Percentiles rank a stretch among this genome's conserved stretches.
Conservation (phyloP, 1,284 basidiomycete genomes). For the Ganoderma lucidum region DNA sequence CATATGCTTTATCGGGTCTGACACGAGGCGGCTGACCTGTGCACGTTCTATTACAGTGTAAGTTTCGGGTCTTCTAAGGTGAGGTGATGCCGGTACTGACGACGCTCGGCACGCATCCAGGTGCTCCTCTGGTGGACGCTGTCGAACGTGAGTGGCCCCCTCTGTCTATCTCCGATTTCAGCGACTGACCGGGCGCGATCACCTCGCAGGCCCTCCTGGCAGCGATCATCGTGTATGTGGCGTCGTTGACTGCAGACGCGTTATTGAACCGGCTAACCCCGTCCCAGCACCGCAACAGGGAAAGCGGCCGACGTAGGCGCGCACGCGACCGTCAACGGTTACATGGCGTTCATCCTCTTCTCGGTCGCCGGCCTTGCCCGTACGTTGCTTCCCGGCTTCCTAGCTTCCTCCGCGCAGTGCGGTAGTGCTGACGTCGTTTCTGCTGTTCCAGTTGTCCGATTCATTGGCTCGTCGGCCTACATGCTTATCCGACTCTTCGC, state of each 20-base stretch:
- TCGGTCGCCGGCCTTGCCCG: constrained; percentile 88
- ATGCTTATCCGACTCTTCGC: constrained; percentile 85
- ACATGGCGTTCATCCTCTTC: constrained; percentile 84
- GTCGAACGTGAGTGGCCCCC: constrained; percentile 65
- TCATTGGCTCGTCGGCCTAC: constrained; percentile 81
- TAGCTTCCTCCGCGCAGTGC: neutral
- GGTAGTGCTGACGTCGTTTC: constrained; percentile 13
- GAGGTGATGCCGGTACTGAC: constrained; percentile 22
- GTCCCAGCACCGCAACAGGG: constrained; percentile 57
- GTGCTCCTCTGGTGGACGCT: constrained; percentile 87
- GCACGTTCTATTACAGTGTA: constrained; percentile 25
- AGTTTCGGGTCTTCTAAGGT: constrained; percentile 28
- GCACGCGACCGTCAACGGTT: constrained; percentile 68
- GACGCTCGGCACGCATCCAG: constrained; percentile 32
- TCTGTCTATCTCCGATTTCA: constrained; percentile 16
- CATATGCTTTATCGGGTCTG: constrained; percentile 18
- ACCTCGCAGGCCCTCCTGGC: constrained; percentile 68
- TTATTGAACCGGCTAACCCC: constrained; percentile 29
- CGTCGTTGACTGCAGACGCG: constrained; percentile 17
- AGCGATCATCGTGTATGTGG: constrained; percentile 68
- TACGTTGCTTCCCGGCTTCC: constrained; percentile 51
- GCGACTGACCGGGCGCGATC: constrained; percentile 23
- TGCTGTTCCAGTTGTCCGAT: constrained; percentile 70
- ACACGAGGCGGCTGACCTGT: constrained; percentile 25
- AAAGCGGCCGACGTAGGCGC: constrained; percentile 54